Evolutionary conservation across 129 eudicot species (phyloP).

Genomic region (Escallonia herrerae): DNA sequence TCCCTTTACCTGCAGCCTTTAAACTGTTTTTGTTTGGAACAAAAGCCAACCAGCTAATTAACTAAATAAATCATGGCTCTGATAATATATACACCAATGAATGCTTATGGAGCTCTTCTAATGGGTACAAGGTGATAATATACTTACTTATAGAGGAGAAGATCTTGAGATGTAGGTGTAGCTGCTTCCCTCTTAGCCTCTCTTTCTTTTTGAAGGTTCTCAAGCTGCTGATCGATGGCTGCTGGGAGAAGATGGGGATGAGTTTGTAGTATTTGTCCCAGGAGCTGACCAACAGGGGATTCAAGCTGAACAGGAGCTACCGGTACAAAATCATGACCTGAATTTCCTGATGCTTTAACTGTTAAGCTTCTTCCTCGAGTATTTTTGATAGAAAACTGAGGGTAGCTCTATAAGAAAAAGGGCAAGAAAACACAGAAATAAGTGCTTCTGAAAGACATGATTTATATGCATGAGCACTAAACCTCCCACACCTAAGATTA

Average conservation of each 20-base stretch:
- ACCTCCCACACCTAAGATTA: not conserved
- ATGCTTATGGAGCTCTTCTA: not conserved
- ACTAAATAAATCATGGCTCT: not conserved
- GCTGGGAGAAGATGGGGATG: conserved; percentile 88
- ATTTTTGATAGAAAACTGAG: conserved; percentile 33
- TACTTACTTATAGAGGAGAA: conserved; percentile 62
- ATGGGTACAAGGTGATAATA: not conserved
- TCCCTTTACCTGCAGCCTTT: too few relatives aligned
- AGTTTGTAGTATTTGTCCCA: conserved; percentile 70
- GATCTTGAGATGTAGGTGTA: conserved; percentile 41
- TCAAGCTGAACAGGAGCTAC: conserved; percentile 77
- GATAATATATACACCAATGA: not conserved
- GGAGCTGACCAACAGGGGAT: conserved; percentile 85
- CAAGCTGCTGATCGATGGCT: conserved; percentile 92
- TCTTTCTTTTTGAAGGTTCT: conserved; percentile 61
- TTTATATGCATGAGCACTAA: not conserved
- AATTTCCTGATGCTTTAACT: conserved; percentile 58
- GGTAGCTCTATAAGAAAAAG: conserved; percentile 34
- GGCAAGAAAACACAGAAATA: not conserved
- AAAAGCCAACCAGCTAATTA: too few relatives aligned
- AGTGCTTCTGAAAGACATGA: not conserved
- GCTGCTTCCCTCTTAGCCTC: conserved; percentile 46
- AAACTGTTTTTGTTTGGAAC: too few relatives aligned
- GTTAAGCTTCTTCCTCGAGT: conserved; percentile 42
- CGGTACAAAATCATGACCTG: conserved; percentile 45